These are phyloP conservation scores for Magnusiomyces suaveolens DNA, from an alignment of 1,139 yeast genomes.

Conservation along the genomic window DNA sequence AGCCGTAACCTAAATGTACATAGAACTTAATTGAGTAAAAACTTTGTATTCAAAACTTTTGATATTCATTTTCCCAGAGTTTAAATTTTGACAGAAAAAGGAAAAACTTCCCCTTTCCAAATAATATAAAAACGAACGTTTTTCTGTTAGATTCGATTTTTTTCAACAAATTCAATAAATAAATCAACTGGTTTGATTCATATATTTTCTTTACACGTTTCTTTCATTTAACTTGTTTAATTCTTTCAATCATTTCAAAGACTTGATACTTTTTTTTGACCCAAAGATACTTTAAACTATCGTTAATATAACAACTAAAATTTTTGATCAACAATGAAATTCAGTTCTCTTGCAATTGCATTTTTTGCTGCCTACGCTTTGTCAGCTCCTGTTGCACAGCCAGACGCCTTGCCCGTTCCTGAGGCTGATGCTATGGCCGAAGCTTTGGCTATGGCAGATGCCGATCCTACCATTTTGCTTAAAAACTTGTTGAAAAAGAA, in stretches of 20 bases:
- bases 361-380: neutral
- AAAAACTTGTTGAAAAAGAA: neutral
- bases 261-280: neutral
- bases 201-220: neutral
- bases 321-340: constrained; percentile 3
- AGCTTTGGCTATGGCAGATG: neutral
- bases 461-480: neutral
- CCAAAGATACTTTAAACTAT: too few relatives aligned
- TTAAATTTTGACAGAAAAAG: neutral
- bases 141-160: neutral
- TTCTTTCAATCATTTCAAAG: neutral
- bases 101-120: neutral
- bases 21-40: too few relatives aligned
- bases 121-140: neutral
- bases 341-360: constrained; percentile 1
- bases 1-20: too few relatives aligned
- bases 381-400: neutral
- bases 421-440: neutral
- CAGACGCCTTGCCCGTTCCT: neutral
- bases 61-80: neutral
- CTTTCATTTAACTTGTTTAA: too few relatives aligned
- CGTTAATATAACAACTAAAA: too few relatives aligned
- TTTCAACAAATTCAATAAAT: neutral
- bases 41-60: neutral
- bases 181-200: neutral